Evolutionary conservation across 345 rosid genomes (phyloP).

Genomic region (Gossypium rotundifolium): DNA sequence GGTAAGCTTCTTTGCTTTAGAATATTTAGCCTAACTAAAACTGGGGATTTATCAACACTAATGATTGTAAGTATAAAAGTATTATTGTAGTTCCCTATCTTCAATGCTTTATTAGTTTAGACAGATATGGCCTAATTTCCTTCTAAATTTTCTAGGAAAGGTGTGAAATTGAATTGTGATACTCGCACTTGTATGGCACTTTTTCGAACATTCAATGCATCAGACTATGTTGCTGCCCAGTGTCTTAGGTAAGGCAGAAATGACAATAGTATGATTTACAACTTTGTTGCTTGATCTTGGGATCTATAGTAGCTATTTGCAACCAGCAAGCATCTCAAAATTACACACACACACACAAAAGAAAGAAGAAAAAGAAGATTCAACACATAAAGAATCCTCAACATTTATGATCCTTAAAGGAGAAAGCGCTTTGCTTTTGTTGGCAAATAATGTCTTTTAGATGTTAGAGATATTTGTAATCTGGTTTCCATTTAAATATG

Average conservation of each 20-base stretch:
- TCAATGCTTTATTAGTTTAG: not conserved
- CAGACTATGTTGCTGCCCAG: slow-evolving; percentile 74
- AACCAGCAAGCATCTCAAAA: not conserved
- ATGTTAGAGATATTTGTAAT: not conserved
- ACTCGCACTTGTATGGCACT: slow-evolving; percentile 60
- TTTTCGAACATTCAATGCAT: slow-evolving; percentile 67
- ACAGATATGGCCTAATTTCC: slow-evolving; percentile 7
- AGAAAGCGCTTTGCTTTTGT: not conserved
- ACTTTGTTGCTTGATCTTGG: slow-evolving; percentile 1
- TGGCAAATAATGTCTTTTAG: not conserved
- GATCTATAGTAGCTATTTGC: not conserved
- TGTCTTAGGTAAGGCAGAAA: slow-evolving; percentile 50
- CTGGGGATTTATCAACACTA: not conserved
- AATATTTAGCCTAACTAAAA: slow-evolving; percentile 8
- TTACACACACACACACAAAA: not conserved
- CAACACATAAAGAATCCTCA: not conserved
- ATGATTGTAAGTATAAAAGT: too few relatives aligned
- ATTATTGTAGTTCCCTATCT: not conserved
- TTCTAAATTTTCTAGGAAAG: slow-evolving; percentile 44
- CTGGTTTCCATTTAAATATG: not conserved
- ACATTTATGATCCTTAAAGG: not conserved
- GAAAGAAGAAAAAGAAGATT: not conserved
- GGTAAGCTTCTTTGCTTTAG: slow-evolving; percentile 37
- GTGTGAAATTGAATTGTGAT: slow-evolving; percentile 48
- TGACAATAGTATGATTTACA: not conserved